Evolutionary conservation across 139 green algal genomes (phyloP).

Genomic region (Chlamydomonas sp.): DNA sequence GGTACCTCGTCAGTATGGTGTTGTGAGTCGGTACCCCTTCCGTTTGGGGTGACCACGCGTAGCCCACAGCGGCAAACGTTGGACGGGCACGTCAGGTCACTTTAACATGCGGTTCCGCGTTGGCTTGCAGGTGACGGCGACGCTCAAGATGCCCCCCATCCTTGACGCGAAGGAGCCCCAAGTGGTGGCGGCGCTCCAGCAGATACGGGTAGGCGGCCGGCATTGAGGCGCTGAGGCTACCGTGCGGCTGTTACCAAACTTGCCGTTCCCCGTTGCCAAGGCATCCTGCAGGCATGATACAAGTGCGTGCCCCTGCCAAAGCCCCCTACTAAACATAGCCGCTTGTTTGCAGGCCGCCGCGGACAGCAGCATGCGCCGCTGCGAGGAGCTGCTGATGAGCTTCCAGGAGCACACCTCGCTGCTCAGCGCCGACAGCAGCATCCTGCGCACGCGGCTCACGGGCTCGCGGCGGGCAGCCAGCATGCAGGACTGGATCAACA

Average conservation of each 20-base stretch:
- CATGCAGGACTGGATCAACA: conserved; percentile 40
- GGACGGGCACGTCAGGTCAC: too few relatives aligned
- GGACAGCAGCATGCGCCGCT: conserved; percentile 33
- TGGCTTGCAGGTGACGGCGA: conserved; percentile 7
- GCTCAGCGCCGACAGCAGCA: conserved; percentile 12
- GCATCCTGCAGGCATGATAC: not conserved
- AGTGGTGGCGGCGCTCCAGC: conserved; percentile 1
- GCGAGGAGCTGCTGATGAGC: conserved; percentile 38
- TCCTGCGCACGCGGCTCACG: conserved; percentile 22
- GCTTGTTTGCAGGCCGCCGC: not conserved
- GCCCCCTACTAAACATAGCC: not conserved
- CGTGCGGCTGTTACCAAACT: too few relatives aligned
- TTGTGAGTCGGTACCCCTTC: too few relatives aligned
- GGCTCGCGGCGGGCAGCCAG: not conserved
- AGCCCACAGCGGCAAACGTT: too few relatives aligned
- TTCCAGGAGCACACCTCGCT: conserved; percentile 42
- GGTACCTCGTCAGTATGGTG: too few relatives aligned
- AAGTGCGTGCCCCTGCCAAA: conserved; percentile 7
- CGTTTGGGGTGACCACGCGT: too few relatives aligned
- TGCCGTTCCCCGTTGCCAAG: too few relatives aligned
- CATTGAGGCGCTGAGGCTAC: too few relatives aligned
- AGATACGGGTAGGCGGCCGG: too few relatives aligned
- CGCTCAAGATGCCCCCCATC: conserved; percentile 38
- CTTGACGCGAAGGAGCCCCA: conserved; percentile 2
- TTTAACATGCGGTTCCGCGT: too few relatives aligned